Conservation (phyloP, 108 stramenopile genomes). For the Pelagomonas calceolata region DNA sequence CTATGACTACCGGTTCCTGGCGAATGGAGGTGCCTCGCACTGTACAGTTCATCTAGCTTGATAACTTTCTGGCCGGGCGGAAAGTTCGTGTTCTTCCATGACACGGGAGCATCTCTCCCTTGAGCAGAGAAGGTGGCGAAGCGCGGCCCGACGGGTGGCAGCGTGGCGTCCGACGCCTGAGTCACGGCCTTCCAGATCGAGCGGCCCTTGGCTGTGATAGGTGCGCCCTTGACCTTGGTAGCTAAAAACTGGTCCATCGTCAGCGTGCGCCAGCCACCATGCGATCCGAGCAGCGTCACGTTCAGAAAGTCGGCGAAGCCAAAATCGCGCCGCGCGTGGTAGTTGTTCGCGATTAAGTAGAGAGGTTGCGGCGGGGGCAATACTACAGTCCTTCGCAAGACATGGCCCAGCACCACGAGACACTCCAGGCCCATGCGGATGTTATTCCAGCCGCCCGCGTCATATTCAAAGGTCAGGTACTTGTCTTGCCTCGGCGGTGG, state of each 20-base stretch:
- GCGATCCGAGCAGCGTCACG: conserved; percentile 10
- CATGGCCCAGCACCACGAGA: conserved; percentile 59
- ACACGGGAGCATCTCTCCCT: no score
- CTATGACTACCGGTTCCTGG: conserved; percentile 17
- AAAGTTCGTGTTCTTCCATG: not conserved
- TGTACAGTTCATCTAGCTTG: not conserved
- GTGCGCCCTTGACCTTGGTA: not conserved
- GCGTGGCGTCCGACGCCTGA: conserved; percentile 1
- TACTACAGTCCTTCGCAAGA: conserved; percentile 67
- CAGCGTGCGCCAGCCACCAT: conserved; percentile 12
- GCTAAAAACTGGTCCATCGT: conserved; percentile 23
- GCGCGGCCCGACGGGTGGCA: not conserved
- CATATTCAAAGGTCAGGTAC: conserved; percentile 36
- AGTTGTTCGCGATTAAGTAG: conserved; percentile 41
- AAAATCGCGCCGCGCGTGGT: conserved; percentile 28
- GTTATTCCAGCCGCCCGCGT: conserved; percentile 42
- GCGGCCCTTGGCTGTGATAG: not conserved
- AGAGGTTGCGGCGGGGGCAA: conserved; percentile 66
- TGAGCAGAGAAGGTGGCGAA: not conserved
- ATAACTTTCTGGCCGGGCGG: not conserved
- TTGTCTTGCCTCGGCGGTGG: not conserved
- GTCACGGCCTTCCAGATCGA: conserved; percentile 1
- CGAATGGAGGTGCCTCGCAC: conserved; percentile 6
- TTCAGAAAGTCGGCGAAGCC: conserved; percentile 67
- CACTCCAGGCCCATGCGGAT: conserved; percentile 53